phyloP scores from a whole-genome alignment of 129 eudicot genomes.

The Tagetes erecta region DNA sequence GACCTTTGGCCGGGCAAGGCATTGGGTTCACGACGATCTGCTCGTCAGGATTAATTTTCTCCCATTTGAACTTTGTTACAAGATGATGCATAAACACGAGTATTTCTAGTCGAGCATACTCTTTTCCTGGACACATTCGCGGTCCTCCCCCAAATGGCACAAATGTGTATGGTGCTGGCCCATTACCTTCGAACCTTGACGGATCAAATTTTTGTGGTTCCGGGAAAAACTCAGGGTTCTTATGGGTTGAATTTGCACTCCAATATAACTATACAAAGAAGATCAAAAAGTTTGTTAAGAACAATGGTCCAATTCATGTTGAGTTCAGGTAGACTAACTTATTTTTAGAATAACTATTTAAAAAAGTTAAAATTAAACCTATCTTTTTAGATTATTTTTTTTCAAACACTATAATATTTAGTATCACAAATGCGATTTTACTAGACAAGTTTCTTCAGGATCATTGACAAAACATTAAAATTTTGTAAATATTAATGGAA shows the following conservation, averaged over 20 bases:
- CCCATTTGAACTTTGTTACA: conserved; percentile 41
- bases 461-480: too few species aligned
- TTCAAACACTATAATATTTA: too few species aligned
- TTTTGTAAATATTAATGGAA: too few species aligned
- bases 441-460: too few species aligned
- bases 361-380: too few species aligned
- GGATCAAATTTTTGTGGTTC: conserved; percentile 56
- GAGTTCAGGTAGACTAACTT: too few species aligned
- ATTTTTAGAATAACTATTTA: too few species aligned
- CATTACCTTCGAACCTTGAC: conserved; percentile 50
- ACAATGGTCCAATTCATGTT: too few species aligned
- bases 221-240: conserved; percentile 45
- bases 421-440: too few species aligned
- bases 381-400: too few species aligned
- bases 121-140: conserved; percentile 67
- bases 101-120: conserved; percentile 45
- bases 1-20: conserved; percentile 42
- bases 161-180: conserved; percentile 59
- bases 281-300: too few species aligned
- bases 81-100: conserved; percentile 46
- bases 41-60: conserved; percentile 38
- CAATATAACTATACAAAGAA: conserved; percentile 49
- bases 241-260: conserved; percentile 61
- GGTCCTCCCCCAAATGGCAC: conserved; percentile 78
- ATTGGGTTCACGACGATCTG: conserved; percentile 32